These are phyloP conservation scores for Picochlorum costavermella DNA, from an alignment of 139 green algal species.

Conservation along the genomic window DNA sequence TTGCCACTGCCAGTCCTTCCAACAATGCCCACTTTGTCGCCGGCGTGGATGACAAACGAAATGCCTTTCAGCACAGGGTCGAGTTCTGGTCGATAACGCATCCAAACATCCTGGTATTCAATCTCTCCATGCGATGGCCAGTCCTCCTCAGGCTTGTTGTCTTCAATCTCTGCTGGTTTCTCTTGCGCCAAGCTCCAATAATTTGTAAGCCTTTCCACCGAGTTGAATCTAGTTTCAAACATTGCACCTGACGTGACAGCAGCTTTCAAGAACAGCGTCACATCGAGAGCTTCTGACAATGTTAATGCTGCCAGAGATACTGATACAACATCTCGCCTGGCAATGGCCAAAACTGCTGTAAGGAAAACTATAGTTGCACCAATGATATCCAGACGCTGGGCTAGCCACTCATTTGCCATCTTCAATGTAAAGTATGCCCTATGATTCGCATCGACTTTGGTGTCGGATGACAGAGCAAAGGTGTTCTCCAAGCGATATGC, in stretches of 20 bases:
- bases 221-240: constrained; percentile 87
- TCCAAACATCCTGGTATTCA: constrained; percentile 47
- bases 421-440: constrained; percentile 61
- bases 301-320: constrained; percentile 43
- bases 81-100: constrained; percentile 80
- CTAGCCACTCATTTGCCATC: constrained; percentile 73
- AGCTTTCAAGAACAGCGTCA: constrained; percentile 78
- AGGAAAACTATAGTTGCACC: constrained; percentile 54
- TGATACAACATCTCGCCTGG: constrained; percentile 28
- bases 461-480: constrained; percentile 43
- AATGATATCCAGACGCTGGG: constrained; percentile 72
- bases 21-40: constrained; percentile 71
- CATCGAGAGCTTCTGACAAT: constrained; percentile 62
- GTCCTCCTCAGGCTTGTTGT: constrained; percentile 6
- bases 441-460: constrained; percentile 57
- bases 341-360: constrained; percentile 43
- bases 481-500: constrained; percentile 51
- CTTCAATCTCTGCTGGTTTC: constrained; percentile 17
- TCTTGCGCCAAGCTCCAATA: constrained; percentile 53
- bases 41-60: constrained; percentile 34
- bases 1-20: constrained; percentile 85
- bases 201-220: constrained; percentile 79
- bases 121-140: constrained; percentile 62
- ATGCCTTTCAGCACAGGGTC: constrained; percentile 65
- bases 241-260: constrained; percentile 66